A percentile compares a stretch with the other conserved stretches of the same genome.
phyloP scores from a whole-genome alignment of 2,329 filamentous ascomycete species.

The Clarireedia homoeocarpa region DNA sequence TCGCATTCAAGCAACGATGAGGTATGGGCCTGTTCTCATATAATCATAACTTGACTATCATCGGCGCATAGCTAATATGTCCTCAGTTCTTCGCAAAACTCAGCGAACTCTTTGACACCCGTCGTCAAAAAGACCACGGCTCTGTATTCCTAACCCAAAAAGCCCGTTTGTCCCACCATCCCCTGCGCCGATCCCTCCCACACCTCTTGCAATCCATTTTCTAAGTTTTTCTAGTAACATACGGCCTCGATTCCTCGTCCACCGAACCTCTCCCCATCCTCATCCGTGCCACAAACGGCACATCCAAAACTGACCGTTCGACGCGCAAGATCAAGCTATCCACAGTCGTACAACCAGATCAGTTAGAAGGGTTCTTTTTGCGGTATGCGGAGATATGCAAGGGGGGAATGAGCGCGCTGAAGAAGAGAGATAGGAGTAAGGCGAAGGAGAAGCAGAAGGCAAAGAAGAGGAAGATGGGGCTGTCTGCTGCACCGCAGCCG shows the following conservation, averaged over 20 bases:
- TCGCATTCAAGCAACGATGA: slow-evolving; percentile 54
- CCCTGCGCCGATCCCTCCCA: background rate
- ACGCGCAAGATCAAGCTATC: slow-evolving; percentile 63
- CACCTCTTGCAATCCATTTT: background rate
- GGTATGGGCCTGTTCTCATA: slow-evolving; percentile 31
- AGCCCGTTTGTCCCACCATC: slow-evolving; percentile 44
- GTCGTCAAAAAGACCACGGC: slow-evolving; percentile 56
- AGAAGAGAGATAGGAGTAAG: slow-evolving; percentile 89
- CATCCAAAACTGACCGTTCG: background rate
- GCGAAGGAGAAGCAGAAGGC: slow-evolving; percentile 72
- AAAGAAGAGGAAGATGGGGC: slow-evolving; percentile 41
- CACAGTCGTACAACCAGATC: slow-evolving; percentile 70
- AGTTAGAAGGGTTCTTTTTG: slow-evolving; percentile 72
- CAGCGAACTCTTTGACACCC: slow-evolving; percentile 1
- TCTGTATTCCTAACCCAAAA: slow-evolving; percentile 72
- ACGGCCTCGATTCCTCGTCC: background rate
- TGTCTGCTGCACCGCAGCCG: background rate
- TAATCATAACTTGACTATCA: too few species aligned
- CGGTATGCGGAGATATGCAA: slow-evolving; percentile 90
- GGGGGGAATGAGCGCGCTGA: slow-evolving; percentile 76
- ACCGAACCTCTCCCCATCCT: slow-evolving; percentile 59
- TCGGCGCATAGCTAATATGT: background rate
- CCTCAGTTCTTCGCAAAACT: slow-evolving; percentile 56
- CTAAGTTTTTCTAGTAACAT: background rate
- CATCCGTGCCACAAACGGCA: slow-evolving; percentile 43